These are phyloP conservation scores for Kalanchoe fedtschenkoi DNA, from an alignment of 164 flowering plant species.

Conservation along the genomic window DNA sequence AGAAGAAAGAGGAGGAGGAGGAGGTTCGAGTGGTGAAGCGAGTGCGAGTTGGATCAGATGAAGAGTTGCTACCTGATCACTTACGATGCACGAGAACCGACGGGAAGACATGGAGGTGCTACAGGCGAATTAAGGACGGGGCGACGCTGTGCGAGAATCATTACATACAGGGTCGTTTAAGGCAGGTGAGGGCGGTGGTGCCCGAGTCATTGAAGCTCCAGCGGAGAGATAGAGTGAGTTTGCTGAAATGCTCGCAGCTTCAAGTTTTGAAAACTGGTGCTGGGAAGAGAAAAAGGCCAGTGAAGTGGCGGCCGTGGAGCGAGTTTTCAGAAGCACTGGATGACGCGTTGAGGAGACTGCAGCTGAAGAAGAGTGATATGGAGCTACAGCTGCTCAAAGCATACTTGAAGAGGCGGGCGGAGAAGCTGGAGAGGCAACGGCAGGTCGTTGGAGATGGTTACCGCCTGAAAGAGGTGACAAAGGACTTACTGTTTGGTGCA, in stretches of 20 bases:
- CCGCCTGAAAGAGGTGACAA: slow-evolving; percentile 26
- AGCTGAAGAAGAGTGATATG: slow-evolving; percentile 36
- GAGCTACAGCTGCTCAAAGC: slow-evolving; percentile 46
- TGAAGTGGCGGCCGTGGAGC: slow-evolving; percentile 15
- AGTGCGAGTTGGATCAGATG: slow-evolving; percentile 12
- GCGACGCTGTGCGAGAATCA: slow-evolving; percentile 49
- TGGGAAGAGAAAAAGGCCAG: slow-evolving; percentile 13
- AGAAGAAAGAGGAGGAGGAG: background rate
- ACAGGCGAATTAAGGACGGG: slow-evolving; percentile 25
- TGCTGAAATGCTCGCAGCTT: slow-evolving; percentile 4
- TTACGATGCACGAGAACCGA: slow-evolving; percentile 34
- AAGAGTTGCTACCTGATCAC: slow-evolving; percentile 10
- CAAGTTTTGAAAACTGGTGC: slow-evolving; percentile 15
- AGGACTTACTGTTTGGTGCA: slow-evolving; percentile 57
- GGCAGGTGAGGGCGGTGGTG: slow-evolving; percentile 41
- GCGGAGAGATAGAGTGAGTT: slow-evolving; percentile 12
- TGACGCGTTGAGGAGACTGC: slow-evolving; percentile 35
- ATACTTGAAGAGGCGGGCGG: slow-evolving; percentile 44
- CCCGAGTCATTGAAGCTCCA: slow-evolving; percentile 48
- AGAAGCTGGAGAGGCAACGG: slow-evolving; percentile 34
- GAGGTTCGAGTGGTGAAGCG: background rate
- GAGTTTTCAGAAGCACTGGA: slow-evolving; percentile 26
- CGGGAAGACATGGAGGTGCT: slow-evolving; percentile 49
- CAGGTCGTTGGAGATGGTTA: slow-evolving; percentile 15
- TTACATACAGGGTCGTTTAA: slow-evolving; percentile 38